phyloP scores from a whole-genome alignment of 2,329 filamentous ascomycete species.

The Ceratocystis eucalypticola region DNA sequence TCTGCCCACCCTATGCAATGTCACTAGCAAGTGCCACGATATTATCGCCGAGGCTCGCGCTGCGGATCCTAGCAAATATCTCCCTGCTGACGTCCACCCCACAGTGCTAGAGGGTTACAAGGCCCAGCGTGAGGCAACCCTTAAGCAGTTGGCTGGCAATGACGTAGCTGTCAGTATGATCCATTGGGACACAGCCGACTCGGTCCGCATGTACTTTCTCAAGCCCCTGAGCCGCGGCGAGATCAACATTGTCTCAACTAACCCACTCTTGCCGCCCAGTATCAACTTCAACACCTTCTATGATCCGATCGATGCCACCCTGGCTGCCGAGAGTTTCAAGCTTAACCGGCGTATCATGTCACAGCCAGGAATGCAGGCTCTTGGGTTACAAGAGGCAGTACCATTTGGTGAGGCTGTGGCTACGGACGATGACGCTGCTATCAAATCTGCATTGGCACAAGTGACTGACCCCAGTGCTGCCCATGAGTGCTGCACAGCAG shows the following conservation, averaged over 20 bases:
- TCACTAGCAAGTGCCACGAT: slow-evolving; percentile 24
- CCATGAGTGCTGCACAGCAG: slow-evolving; percentile 21
- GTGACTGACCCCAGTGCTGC: slow-evolving; percentile 15
- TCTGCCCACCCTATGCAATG: slow-evolving; percentile 26
- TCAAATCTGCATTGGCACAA: slow-evolving; percentile 21
- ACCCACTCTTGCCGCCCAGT: slow-evolving; percentile 26
- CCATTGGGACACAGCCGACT: slow-evolving; percentile 26
- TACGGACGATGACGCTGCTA: slow-evolving; percentile 22
- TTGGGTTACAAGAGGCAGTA: slow-evolving; percentile 24
- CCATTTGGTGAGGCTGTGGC: slow-evolving; percentile 23
- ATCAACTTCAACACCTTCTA: slow-evolving; percentile 30
- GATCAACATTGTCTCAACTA: slow-evolving; percentile 27
- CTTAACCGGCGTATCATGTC: slow-evolving; percentile 28
- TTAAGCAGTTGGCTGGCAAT: slow-evolving; percentile 24
- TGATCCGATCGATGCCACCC: slow-evolving; percentile 29
- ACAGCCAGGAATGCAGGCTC: slow-evolving; percentile 24
- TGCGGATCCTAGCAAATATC: slow-evolving; percentile 27
- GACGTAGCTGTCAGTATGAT: slow-evolving; percentile 25
- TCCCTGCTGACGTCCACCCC: slow-evolving; percentile 26
- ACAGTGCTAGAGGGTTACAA: slow-evolving; percentile 29
- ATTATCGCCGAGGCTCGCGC: slow-evolving; percentile 23
- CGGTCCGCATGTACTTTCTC: slow-evolving; percentile 26
- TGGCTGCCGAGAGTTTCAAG: slow-evolving; percentile 25
- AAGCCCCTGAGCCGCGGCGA: slow-evolving; percentile 31
- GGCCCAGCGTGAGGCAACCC: slow-evolving; percentile 26